phyloP scores from a whole-genome alignment of 495 filamentous ascomycete species.

The Sabuloglossum arenarium region DNA sequence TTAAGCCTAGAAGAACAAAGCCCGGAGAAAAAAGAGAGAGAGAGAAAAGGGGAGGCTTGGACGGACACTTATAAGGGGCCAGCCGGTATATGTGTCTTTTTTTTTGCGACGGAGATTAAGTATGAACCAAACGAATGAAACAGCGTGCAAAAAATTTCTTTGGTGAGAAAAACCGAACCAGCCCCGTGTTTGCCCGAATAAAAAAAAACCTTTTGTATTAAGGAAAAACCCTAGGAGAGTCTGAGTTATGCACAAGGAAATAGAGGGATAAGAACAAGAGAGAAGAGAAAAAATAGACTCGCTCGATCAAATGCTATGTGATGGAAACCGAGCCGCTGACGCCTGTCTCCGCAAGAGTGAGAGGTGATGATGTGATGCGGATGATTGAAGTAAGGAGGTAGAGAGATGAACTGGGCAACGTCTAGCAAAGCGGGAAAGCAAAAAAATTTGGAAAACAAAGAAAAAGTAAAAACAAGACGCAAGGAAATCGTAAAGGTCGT shows the following conservation, averaged over 20 bases:
- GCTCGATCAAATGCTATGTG: background rate
- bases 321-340: background rate
- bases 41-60: too few relatives aligned
- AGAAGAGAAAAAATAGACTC: background rate
- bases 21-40: too few relatives aligned
- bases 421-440: background rate
- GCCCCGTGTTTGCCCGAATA: slow-evolving; percentile 1
- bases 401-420: background rate
- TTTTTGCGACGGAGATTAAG: slow-evolving; percentile 1
- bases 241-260: background rate
- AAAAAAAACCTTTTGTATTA: slow-evolving; percentile 3
- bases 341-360: background rate
- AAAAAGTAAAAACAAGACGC: background rate
- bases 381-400: background rate
- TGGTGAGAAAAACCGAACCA: background rate
- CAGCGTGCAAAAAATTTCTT: background rate
- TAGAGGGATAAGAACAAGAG: background rate
- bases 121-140: background rate
- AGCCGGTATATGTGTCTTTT: background rate
- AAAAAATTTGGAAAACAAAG: background rate
- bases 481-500: background rate
- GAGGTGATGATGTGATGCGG: background rate
- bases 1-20: background rate
- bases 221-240: background rate
- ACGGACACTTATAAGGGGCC: background rate